A percentile compares a stretch with the other conserved stretches of the same genome.
phyloP scores from a whole-genome alignment of 2,329 filamentous ascomycete genomes.

The Paramyrothecium sp. region DNA sequence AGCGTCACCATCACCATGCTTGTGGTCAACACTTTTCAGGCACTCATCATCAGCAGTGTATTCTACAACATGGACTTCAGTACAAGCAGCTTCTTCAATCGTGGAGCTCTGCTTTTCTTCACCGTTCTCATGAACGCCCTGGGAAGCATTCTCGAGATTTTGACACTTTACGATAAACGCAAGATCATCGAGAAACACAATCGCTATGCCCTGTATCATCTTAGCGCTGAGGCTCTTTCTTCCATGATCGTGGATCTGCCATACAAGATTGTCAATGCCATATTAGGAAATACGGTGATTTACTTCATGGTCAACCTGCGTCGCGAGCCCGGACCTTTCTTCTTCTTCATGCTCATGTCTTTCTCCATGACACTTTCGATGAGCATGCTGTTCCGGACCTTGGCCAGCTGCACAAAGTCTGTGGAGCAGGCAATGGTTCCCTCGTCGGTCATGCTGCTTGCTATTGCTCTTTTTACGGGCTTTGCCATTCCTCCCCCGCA shows the following conservation, averaged over 20 bases:
- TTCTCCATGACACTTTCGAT: slow-evolving; percentile 58
- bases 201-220: slow-evolving; percentile 30
- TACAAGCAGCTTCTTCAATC: slow-evolving; percentile 55
- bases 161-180: slow-evolving; percentile 17
- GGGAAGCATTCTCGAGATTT: slow-evolving; percentile 20
- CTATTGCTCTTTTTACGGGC: slow-evolving; percentile 48
- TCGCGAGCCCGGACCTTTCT: slow-evolving; percentile 40
- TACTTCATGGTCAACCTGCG: slow-evolving; percentile 48
- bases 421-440: slow-evolving; percentile 26
- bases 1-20: slow-evolving; percentile 31
- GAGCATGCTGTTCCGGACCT: slow-evolving; percentile 59
- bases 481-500: slow-evolving; percentile 40
- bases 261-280: slow-evolving; percentile 30
- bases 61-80: slow-evolving; percentile 59
- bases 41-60: slow-evolving; percentile 62
- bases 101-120: slow-evolving; percentile 24
- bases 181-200: slow-evolving; percentile 24
- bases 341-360: slow-evolving; percentile 42
- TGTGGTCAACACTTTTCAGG: slow-evolving; percentile 31
- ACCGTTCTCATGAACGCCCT: slow-evolving; percentile 30
- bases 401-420: slow-evolving; percentile 23
- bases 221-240: slow-evolving; percentile 18
- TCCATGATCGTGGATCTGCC: slow-evolving; percentile 33
- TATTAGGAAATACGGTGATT: slow-evolving; percentile 46
- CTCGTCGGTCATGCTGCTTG: slow-evolving; percentile 23